Evolutionary conservation across 768 basidiomycete genomes (phyloP).

Genomic region (Calocera cornea): DNA sequence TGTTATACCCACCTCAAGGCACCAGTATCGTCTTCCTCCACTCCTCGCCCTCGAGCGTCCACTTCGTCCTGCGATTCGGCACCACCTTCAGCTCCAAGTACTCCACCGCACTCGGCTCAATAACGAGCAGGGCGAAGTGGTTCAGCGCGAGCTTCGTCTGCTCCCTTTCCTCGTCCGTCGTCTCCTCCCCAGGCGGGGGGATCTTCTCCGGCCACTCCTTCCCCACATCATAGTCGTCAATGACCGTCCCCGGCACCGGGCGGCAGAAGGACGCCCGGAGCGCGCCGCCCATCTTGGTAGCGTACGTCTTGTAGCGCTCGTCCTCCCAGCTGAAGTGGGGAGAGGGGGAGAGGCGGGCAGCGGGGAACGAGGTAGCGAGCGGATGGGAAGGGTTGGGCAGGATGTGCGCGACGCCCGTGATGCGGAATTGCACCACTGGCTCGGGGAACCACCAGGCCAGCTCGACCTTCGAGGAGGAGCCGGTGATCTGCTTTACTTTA

Average conservation of each 20-base stretch:
- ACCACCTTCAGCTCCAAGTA: conserved; percentile 43
- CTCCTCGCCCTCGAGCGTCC: conserved; percentile 27
- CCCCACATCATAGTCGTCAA: conserved; percentile 37
- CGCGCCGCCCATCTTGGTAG: conserved; percentile 36
- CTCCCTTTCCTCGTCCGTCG: conserved; percentile 32
- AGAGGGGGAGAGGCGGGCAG: conserved; percentile 13
- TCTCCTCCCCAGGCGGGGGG: conserved; percentile 31
- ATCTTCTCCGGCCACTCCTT: conserved; percentile 48
- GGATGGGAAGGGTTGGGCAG: conserved; percentile 37
- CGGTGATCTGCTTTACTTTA: conserved; percentile 46
- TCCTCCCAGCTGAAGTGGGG: conserved; percentile 32
- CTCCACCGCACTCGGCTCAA: conserved; percentile 62
- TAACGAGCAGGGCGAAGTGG: conserved; percentile 57
- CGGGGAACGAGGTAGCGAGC: conserved; percentile 26
- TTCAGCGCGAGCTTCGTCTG: conserved; percentile 40
- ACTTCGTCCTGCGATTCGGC: conserved; percentile 48
- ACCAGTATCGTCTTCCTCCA: conserved; percentile 55
- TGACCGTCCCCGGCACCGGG: conserved; percentile 46
- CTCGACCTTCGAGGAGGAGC: conserved; percentile 37
- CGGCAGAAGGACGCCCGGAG: conserved; percentile 64
- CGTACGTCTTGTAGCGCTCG: conserved; percentile 47
- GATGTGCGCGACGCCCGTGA: conserved; percentile 43
- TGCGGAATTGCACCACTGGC: conserved; percentile 58
- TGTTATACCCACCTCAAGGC: conserved; percentile 30
- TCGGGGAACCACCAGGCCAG: conserved; percentile 61